Conservation (phyloP, 345 rosid species). For the Brassica incana region DNA sequence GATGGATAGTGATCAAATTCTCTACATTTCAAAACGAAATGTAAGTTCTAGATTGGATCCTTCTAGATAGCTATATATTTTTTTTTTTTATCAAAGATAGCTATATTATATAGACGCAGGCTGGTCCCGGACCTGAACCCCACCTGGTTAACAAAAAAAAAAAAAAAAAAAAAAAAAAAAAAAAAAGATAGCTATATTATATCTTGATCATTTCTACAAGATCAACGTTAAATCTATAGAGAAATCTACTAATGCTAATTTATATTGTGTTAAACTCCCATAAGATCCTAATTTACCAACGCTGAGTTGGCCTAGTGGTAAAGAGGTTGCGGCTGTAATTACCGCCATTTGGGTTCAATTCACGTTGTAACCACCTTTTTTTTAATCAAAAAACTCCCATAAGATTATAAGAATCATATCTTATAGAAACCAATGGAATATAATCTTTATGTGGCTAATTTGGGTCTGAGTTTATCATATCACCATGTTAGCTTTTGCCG, state of each 20-base stretch:
- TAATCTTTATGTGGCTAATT: not conserved
- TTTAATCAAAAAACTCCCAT: not conserved
- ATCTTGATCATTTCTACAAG: not conserved
- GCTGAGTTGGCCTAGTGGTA: no score
- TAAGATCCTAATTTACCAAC: not conserved
- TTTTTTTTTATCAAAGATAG: no score
- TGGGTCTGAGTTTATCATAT: not conserved
- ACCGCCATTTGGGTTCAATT: no score
- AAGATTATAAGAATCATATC: not conserved
- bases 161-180: no score
- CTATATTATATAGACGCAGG: no score
- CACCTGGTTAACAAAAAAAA: no score
- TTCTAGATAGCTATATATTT: not conserved
- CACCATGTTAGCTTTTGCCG: not conserved
- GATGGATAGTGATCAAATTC: not conserved
- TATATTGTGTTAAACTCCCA: not conserved
- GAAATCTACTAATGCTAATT: not conserved
- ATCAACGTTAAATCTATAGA: not conserved
- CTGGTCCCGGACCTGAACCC: no score
- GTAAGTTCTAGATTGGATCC: slow-evolving; percentile 6
- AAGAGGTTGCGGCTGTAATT: no score
- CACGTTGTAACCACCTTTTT: no score
- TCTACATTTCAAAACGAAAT: not conserved
- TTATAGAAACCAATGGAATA: not conserved
- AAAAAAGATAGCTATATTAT: not conserved